A percentile compares a stretch with the other conserved stretches of the same genome.
These are phyloP conservation scores for Begonia masoniana DNA, from an alignment of 306 rosid species.

Conservation along the genomic window DNA sequence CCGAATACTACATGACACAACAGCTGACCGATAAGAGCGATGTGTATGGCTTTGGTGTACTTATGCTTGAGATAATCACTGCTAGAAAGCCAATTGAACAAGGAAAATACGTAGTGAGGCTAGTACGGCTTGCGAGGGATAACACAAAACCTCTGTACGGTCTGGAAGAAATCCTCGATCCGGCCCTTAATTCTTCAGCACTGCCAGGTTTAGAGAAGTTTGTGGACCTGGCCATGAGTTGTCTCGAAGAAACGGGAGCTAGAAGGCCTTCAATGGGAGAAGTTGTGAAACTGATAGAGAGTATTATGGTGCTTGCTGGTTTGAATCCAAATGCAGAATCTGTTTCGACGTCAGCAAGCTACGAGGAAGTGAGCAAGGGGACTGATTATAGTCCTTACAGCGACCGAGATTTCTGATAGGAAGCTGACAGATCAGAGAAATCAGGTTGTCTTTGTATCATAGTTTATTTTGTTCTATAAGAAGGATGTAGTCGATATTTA, in stretches of 20 bases:
- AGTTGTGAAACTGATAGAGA: conserved; percentile 63
- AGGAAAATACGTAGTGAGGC: conserved; percentile 58
- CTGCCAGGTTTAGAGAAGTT: conserved; percentile 38
- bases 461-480: no score
- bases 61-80: conserved; percentile 61
- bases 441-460: no score
- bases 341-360: conserved; percentile 30
- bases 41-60: conserved; percentile 66
- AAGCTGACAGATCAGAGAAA: no score
- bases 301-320: conserved; percentile 27
- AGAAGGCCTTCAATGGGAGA: conserved; percentile 63
- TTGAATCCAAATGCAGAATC: conserved; percentile 37
- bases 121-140: conserved; percentile 36
- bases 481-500: no score
- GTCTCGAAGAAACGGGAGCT: conserved; percentile 40
- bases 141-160: conserved; percentile 33
- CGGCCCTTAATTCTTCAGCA: conserved; percentile 18
- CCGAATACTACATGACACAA: conserved; percentile 35
- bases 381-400: conserved; percentile 17
- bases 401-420: neutral
- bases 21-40: conserved; percentile 64
- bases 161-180: conserved; percentile 32
- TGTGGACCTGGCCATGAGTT: conserved; percentile 47
- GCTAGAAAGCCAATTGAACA: conserved; percentile 56
- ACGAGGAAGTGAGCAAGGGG: conserved; percentile 11